Evolutionary conservation across 768 basidiomycete genomes (phyloP).

Genomic region (Cytidiella melzeri): DNA sequence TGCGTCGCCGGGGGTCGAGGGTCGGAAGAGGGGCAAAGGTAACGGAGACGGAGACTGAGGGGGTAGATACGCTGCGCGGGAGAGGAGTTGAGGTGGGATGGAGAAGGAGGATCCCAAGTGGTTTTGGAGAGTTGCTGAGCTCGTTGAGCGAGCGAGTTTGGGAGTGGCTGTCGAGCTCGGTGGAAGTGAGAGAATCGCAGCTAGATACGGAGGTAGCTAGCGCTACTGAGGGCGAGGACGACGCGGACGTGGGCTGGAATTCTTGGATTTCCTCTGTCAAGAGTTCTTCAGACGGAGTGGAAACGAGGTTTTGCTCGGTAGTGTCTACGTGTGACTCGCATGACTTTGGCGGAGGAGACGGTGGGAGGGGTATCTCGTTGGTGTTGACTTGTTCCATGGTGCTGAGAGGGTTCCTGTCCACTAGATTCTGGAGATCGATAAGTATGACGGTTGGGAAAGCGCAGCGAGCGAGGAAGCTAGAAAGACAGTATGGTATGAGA

Average conservation of each 20-base stretch:
- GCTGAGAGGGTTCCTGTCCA: background rate
- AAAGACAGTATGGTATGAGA: background rate
- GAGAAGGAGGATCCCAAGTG: background rate
- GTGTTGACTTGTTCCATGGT: background rate
- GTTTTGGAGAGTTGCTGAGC: background rate
- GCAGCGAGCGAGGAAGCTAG: background rate
- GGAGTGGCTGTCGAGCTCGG: too few species aligned
- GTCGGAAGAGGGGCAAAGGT: conserved; percentile 32
- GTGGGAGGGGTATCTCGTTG: background rate
- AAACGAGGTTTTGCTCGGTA: background rate
- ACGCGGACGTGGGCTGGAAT: background rate
- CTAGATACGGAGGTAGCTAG: conserved; percentile 3
- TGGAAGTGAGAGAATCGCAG: conserved; percentile 5
- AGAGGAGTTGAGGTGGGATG: background rate
- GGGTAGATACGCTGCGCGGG: background rate
- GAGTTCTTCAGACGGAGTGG: background rate
- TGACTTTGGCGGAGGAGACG: background rate
- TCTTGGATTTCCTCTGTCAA: background rate
- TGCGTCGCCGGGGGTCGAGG: conserved; percentile 26
- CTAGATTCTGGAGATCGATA: background rate
- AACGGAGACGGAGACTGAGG: conserved; percentile 13
- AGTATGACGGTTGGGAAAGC: background rate
- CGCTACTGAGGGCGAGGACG: background rate
- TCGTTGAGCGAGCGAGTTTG: background rate
- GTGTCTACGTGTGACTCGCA: background rate